phyloP scores from a whole-genome alignment of 768 basidiomycete genomes.

The Gyrodon lividus region DNA sequence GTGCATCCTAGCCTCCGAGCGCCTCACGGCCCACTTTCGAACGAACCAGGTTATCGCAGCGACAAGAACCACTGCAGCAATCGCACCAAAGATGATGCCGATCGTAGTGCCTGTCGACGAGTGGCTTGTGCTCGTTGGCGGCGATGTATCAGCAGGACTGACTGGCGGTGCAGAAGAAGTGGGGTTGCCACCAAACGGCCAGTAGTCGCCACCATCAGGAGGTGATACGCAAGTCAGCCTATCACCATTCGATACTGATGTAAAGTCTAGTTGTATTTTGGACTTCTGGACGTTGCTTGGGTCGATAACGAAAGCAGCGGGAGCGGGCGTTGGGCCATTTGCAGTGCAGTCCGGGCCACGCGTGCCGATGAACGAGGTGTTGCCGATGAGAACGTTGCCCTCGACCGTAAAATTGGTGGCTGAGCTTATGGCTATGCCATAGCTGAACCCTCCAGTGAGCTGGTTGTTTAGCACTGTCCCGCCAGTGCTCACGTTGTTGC shows the following conservation, averaged over 20 bases:
- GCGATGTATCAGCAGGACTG: conserved; percentile 12
- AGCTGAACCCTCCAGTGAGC: conserved; percentile 69
- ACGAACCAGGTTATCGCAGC: conserved; percentile 45
- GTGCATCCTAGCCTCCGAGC: conserved; percentile 22
- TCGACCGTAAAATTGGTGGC: conserved; percentile 66
- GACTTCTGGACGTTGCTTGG: conserved; percentile 38
- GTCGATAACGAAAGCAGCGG: conserved; percentile 61
- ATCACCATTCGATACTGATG: conserved; percentile 50
- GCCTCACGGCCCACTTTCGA: conserved; percentile 46
- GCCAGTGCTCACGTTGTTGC: conserved; percentile 52
- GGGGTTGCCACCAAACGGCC: conserved; percentile 66
- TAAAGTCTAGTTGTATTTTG: conserved; percentile 53
- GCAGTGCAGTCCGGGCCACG: conserved; percentile 64
- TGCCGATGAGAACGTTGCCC: conserved; percentile 59
- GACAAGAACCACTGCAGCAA: conserved; percentile 44
- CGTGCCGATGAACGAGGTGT: conserved; percentile 73
- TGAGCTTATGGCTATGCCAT: conserved; percentile 65
- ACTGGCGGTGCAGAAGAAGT: conserved; percentile 21
- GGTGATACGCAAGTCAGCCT: conserved; percentile 66
- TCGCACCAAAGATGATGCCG: conserved; percentile 53
- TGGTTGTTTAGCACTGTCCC: conserved; percentile 57
- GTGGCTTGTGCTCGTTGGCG: conserved; percentile 15
- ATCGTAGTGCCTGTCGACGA: conserved; percentile 31
- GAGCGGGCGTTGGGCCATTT: conserved; percentile 47
- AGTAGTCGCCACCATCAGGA: conserved; percentile 64